Conservation (phyloP, 2,329 filamentous ascomycete genomes). For the Penicillium sp. region DNA sequence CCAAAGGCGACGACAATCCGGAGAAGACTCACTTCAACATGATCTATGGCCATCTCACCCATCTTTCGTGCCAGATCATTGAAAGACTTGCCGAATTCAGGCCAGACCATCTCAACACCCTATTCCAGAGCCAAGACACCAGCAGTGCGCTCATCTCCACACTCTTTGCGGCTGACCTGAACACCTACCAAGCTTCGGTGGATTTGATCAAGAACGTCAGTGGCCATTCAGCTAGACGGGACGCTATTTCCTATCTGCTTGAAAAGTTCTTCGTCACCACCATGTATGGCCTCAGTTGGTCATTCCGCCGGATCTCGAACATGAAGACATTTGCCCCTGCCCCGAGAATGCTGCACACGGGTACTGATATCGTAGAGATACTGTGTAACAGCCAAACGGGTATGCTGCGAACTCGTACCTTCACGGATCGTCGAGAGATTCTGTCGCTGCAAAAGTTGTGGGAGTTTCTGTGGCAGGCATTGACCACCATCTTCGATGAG, state of each 20-base stretch:
- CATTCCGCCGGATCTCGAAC: slow-evolving; percentile 52
- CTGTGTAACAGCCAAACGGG: slow-evolving; percentile 61
- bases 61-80: slow-evolving; percentile 66
- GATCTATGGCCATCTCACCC: slow-evolving; percentile 59
- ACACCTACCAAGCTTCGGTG: slow-evolving; percentile 73
- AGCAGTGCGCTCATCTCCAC: slow-evolving; percentile 72
- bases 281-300: slow-evolving; percentile 54
- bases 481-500: slow-evolving; percentile 74
- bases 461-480: slow-evolving; percentile 74
- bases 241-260: slow-evolving; percentile 60
- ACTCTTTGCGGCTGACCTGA: slow-evolving; percentile 73
- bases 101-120: slow-evolving; percentile 60
- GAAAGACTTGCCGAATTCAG: slow-evolving; percentile 75
- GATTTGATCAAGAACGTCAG: slow-evolving; percentile 81
- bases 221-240: slow-evolving; percentile 58
- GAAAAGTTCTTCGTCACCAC: slow-evolving; percentile 53
- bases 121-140: slow-evolving; percentile 65
- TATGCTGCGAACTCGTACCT: slow-evolving; percentile 54
- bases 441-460: slow-evolving; percentile 71
- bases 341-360: slow-evolving; percentile 57
- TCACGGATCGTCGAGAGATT: slow-evolving; percentile 57
- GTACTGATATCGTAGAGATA: slow-evolving; percentile 58
- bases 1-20: slow-evolving; percentile 42
- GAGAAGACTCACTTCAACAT: slow-evolving; percentile 72
- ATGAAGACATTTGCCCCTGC: slow-evolving; percentile 58